A percentile compares a stretch with the other conserved stretches of the same genome.
These are phyloP conservation scores for Dothiorella sarmentorum DNA, from an alignment of 2,329 filamentous ascomycete genomes.

Conservation along the genomic window DNA sequence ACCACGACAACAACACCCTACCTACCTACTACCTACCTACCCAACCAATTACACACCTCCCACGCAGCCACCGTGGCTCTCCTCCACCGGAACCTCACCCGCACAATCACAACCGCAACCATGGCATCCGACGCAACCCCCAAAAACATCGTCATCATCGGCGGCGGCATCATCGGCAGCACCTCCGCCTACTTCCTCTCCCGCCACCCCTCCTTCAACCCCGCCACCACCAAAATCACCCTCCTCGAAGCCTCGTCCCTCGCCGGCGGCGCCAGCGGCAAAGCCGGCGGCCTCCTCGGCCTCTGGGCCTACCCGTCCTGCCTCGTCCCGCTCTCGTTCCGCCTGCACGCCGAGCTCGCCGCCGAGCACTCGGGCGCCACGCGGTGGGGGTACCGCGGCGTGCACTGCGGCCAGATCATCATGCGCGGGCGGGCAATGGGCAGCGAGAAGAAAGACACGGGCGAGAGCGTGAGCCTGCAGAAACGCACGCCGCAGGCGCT, in stretches of 20 bases:
- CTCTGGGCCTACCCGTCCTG: constrained; percentile 86
- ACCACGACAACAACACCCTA: neutral
- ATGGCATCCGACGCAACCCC: constrained; percentile 7
- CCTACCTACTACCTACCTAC: neutral
- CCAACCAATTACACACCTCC: neutral
- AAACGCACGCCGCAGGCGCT: constrained; percentile 53
- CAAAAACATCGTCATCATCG: constrained; percentile 20
- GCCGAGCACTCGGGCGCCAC: constrained; percentile 73
- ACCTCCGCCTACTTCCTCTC: constrained; percentile 90
- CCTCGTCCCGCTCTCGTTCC: constrained; percentile 82
- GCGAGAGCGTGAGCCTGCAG: constrained; percentile 50
- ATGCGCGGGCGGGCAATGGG: constrained; percentile 45
- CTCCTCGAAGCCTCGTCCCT: constrained; percentile 82
- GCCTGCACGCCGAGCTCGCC: constrained; percentile 79
- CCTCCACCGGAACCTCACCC: neutral
- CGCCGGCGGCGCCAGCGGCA: constrained; percentile 89
- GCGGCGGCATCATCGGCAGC: constrained; percentile 84
- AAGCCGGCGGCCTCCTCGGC: constrained; percentile 85
- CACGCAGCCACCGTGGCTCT: constrained; percentile 9
- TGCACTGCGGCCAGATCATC: constrained; percentile 69
- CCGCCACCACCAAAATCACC: constrained; percentile 71
- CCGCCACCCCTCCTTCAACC: constrained; percentile 76
- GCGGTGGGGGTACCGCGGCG: constrained; percentile 80
- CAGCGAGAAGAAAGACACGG: constrained; percentile 24
- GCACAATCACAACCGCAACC: constrained; percentile 5